phyloP scores from a whole-genome alignment of 768 basidiomycete genomes.

The Ramaria rubella region DNA sequence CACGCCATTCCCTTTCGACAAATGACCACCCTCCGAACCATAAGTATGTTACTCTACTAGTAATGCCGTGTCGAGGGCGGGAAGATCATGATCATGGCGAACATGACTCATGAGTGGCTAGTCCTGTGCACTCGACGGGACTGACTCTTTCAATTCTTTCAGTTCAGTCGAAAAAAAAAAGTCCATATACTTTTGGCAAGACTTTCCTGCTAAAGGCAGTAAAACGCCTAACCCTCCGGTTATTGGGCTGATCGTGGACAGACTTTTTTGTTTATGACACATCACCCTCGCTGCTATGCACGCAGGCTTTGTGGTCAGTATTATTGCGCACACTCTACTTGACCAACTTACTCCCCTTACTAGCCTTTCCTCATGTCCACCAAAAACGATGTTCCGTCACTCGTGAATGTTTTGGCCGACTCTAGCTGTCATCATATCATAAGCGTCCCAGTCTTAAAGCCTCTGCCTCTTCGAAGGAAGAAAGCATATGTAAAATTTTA shows the following conservation, averaged over 20 bases:
- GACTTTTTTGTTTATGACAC: not conserved
- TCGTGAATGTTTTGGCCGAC: not conserved
- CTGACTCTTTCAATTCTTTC: not conserved
- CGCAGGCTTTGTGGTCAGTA: not conserved
- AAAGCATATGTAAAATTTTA: no score
- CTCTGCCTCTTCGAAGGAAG: no score
- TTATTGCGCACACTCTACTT: not conserved
- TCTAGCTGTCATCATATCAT: not conserved
- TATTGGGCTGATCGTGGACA: not conserved
- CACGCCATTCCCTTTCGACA: not conserved
- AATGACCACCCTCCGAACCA: not conserved
- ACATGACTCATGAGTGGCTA: not conserved
- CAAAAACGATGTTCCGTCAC: not conserved
- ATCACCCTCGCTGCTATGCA: not conserved
- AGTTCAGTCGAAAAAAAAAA: not conserved
- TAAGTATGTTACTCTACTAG: not conserved
- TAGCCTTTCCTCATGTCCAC: not conserved
- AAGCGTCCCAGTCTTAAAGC: not conserved
- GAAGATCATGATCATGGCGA: no score
- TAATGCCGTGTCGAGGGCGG: not conserved
- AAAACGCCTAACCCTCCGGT: not conserved
- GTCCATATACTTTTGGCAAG: not conserved
- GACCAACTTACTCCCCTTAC: not conserved
- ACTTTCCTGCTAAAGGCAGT: not conserved
- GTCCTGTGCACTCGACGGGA: not conserved